A percentile compares a stretch with the other conserved stretches of the same genome.
These are phyloP conservation scores for Cercophora sp. DNA, from an alignment of 495 filamentous ascomycete species.

Conservation along the genomic window DNA sequence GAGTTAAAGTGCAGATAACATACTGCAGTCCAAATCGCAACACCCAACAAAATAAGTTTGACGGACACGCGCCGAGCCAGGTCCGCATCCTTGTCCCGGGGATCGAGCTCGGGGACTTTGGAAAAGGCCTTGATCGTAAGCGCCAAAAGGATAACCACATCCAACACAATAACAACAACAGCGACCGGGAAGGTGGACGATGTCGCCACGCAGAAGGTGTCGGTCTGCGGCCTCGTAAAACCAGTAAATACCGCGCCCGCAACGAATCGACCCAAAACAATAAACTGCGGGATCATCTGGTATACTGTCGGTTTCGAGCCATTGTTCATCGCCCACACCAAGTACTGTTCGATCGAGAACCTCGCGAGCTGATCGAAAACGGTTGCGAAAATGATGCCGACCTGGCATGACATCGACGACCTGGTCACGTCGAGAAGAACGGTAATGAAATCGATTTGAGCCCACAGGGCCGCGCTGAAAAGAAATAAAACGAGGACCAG, in stretches of 20 bases:
- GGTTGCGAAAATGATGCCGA: constrained; percentile 45
- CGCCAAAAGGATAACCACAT: constrained; percentile 41
- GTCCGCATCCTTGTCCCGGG: constrained; percentile 15
- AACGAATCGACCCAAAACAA: constrained; percentile 43
- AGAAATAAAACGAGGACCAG: constrained; percentile 58
- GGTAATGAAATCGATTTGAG: constrained; percentile 44
- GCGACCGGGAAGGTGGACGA: constrained; percentile 42
- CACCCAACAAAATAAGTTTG: constrained; percentile 37
- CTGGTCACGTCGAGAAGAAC: constrained; percentile 40
- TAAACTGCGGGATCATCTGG: constrained; percentile 36
- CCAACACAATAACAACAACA: constrained; percentile 40
- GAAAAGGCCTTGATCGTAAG: constrained; percentile 37
- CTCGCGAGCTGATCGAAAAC: constrained; percentile 51
- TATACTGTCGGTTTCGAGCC: constrained; percentile 29
- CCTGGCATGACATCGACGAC: constrained; percentile 43
- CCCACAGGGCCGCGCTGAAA: constrained; percentile 48
- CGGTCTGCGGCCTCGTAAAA: constrained; percentile 46
- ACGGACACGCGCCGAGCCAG: constrained; percentile 32
- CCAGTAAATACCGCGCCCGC: constrained; percentile 47
- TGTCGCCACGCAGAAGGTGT: constrained; percentile 45
- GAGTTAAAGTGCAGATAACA: constrained; percentile 6
- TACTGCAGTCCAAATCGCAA: constrained; percentile 49
- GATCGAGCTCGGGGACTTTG: constrained; percentile 20
- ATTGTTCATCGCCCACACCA: constrained; percentile 44
- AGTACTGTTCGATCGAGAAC: constrained; percentile 47